Percentiles rank a stretch among this genome's conserved stretches.
Conservation (phyloP, 2,329 filamentous ascomycete genomes). For the Diaporthe destruens region DNA sequence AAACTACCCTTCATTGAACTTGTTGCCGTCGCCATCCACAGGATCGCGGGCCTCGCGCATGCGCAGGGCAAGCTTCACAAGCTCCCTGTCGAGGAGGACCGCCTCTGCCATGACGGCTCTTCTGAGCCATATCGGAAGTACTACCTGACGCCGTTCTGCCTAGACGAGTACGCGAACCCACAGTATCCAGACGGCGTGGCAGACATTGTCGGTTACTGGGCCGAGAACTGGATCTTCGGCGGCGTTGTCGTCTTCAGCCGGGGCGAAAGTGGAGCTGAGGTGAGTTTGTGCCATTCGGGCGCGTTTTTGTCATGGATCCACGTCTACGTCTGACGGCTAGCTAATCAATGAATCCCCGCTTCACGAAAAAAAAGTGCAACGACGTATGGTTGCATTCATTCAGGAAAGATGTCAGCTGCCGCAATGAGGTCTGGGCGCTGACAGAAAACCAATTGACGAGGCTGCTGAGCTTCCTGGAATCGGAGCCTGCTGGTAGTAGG, state of each 20-base stretch:
- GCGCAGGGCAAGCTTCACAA: neutral
- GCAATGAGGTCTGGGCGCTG: neutral
- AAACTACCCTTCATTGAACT: conserved; percentile 5
- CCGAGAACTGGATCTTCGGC: conserved; percentile 20
- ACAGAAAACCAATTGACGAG: neutral
- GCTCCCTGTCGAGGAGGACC: neutral
- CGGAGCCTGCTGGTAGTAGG: neutral
- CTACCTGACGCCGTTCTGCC: conserved; percentile 7
- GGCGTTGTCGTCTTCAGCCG: conserved; percentile 23
- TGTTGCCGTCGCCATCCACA: neutral
- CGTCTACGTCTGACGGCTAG: no score
- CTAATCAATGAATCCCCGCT: no score
- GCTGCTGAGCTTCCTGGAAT: neutral
- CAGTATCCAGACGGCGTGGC: neutral
- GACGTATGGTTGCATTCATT: conserved; percentile 7
- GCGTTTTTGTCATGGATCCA: no score
- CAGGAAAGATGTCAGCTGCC: neutral
- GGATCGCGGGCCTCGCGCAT: neutral
- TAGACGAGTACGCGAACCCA: neutral
- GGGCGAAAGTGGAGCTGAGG: conserved; percentile 2
- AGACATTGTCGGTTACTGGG: conserved; percentile 6
- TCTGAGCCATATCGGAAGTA: neutral
- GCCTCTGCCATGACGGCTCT: neutral
- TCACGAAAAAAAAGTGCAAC: conserved; percentile 2
- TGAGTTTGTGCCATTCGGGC: neutral